Percentiles rank a stretch among this genome's conserved stretches.
Conservation (phyloP, 371 early-diverging fungal genomes). For the Neoconidiobolus thromboides region DNA sequence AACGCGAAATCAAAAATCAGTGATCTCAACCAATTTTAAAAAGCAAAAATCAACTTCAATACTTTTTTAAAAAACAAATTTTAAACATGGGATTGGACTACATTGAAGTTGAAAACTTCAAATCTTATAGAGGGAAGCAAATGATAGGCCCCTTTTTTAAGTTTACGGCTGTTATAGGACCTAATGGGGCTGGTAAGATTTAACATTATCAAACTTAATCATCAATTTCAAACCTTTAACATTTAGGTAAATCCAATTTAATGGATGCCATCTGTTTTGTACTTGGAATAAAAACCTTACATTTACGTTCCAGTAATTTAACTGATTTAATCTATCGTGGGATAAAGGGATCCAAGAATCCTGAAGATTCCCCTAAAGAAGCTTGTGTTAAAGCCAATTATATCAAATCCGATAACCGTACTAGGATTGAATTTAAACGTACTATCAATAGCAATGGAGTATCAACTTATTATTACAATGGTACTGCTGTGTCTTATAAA, state of each 20-base stretch:
- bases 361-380: slow-evolving; percentile 18
- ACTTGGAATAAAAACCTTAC: slow-evolving; percentile 73
- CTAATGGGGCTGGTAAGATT: slow-evolving; percentile 87
- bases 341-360: slow-evolving; percentile 8
- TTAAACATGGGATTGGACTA: slow-evolving; percentile 59
- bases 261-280: slow-evolving; percentile 99
- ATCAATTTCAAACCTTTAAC: background rate
- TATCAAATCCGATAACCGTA: slow-evolving; percentile 25
- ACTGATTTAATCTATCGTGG: slow-evolving; percentile 83
- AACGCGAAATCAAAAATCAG: too few relatives aligned
- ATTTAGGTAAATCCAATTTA: slow-evolving; percentile 87
- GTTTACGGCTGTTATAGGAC: slow-evolving; percentile 97
- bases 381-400: slow-evolving; percentile 70
- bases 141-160: slow-evolving; percentile 88
- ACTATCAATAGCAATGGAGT: slow-evolving; percentile 49
- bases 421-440: slow-evolving; percentile 38
- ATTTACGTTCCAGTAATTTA: slow-evolving; percentile 71
- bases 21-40: too few relatives aligned
- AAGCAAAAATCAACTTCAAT: background rate
- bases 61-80: background rate
- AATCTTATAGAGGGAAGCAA: slow-evolving; percentile 89
- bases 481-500: slow-evolving; percentile 35
- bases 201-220: background rate
- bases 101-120: slow-evolving; percentile 96
- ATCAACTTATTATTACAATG: slow-evolving; percentile 80